Percentiles rank a stretch among this genome's conserved stretches.
Evolutionary conservation across 2,329 filamentous ascomycete genomes (phyloP).

Genomic region (Nigrospora sphaerica): DNA sequence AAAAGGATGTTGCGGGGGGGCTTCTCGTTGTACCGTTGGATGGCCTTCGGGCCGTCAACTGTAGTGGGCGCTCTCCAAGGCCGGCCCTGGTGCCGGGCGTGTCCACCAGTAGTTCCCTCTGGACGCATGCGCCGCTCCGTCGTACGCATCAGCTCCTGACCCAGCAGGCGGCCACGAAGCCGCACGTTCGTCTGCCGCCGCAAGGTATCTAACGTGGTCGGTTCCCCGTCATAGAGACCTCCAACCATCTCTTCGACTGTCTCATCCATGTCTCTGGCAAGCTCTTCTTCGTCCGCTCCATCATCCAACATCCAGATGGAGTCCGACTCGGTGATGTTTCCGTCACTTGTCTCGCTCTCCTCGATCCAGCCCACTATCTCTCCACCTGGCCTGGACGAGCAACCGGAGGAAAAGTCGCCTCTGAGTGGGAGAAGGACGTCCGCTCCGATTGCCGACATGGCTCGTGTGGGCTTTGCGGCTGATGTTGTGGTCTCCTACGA

Average conservation of each 20-base stretch:
- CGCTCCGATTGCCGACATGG: neutral
- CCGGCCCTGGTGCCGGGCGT: too few relatives aligned
- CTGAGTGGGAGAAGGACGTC: neutral
- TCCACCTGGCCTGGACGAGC: neutral
- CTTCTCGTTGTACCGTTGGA: too few relatives aligned
- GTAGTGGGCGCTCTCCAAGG: too few relatives aligned
- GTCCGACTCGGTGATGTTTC: neutral
- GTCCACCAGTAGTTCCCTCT: neutral
- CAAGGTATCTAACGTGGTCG: neutral
- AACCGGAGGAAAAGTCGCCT: neutral
- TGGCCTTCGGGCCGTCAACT: too few relatives aligned
- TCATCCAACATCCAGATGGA: neutral
- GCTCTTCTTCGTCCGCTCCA: neutral
- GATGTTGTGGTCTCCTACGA: too few relatives aligned
- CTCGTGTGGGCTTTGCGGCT: too few relatives aligned
- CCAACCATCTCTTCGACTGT: neutral
- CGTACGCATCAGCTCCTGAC: neutral
- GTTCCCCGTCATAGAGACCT: neutral
- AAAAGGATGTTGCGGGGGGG: too few relatives aligned
- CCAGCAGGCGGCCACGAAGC: neutral
- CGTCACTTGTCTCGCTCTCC: neutral
- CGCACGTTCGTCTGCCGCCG: neutral
- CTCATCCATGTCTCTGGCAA: neutral
- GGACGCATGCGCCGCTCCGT: neutral
- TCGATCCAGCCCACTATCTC: neutral